A percentile compares a stretch with the other conserved stretches of the same genome.
Conservation (phyloP, 768 basidiomycete species). For the Psilocybe azurescens region DNA sequence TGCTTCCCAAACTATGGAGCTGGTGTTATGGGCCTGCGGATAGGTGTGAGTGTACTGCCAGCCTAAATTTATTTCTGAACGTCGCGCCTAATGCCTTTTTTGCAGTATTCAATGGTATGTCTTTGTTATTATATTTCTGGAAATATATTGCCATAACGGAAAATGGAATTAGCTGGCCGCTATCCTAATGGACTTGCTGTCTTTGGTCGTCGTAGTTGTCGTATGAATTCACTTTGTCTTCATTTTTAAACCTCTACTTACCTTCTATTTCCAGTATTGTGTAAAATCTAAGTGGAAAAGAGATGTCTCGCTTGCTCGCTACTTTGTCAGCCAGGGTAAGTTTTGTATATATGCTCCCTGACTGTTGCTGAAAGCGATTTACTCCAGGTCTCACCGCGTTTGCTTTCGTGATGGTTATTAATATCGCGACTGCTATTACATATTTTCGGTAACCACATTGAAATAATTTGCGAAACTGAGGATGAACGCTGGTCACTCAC, state of each 20-base stretch:
- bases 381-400: slow-evolving; percentile 32
- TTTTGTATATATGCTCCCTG: neutral
- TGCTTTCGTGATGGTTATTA: slow-evolving; percentile 36
- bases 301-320: slow-evolving; percentile 35
- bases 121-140: neutral
- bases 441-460: slow-evolving; percentile 35
- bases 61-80: slow-evolving; percentile 6
- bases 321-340: slow-evolving; percentile 42
- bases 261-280: slow-evolving; percentile 22
- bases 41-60: slow-evolving; percentile 33
- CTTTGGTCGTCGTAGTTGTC: slow-evolving; percentile 35
- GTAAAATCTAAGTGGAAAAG: slow-evolving; percentile 29
- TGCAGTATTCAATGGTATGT: slow-evolving; percentile 26
- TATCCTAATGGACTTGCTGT: slow-evolving; percentile 39
- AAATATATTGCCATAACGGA: neutral
- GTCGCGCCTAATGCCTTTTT: neutral
- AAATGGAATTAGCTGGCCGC: slow-evolving; percentile 32
- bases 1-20: slow-evolving; percentile 43
- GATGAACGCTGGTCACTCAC: neutral
- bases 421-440: slow-evolving; percentile 29
- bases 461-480: neutral
- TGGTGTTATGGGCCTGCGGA: slow-evolving; percentile 31
- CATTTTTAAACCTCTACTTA: neutral
- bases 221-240: slow-evolving; percentile 24
- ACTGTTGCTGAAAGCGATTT: neutral